These are phyloP conservation scores for Asterochloris sp. DNA, from an alignment of 139 green algal species.

Conservation along the genomic window DNA sequence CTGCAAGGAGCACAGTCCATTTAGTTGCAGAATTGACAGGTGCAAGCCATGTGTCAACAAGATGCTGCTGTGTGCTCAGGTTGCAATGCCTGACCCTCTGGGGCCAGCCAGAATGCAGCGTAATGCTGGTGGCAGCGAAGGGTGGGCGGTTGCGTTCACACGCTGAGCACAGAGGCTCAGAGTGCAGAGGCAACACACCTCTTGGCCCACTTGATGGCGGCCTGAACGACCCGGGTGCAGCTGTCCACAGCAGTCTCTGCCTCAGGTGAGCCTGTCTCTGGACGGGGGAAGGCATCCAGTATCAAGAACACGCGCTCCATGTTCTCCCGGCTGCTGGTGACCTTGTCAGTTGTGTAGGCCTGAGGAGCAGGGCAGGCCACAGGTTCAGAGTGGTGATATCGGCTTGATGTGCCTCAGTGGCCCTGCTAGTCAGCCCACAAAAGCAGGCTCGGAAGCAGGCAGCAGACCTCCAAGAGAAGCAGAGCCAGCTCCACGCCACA, in stretches of 20 bases:
- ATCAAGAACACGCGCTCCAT: constrained; percentile 14
- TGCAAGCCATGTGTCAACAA: too few relatives aligned
- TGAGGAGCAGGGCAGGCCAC: not conserved
- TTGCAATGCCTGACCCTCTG: too few relatives aligned
- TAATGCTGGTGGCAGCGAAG: too few relatives aligned
- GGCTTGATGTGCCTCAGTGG: too few relatives aligned
- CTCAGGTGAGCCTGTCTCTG: constrained; percentile 5
- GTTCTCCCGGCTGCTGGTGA: constrained; percentile 13
- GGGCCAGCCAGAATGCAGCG: too few relatives aligned
- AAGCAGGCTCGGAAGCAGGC: not conserved
- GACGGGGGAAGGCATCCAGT: constrained; percentile 8
- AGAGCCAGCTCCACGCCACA: constrained; percentile 11
- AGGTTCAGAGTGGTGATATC: too few relatives aligned
- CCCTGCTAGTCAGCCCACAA: too few relatives aligned
- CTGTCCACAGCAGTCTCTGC: constrained; percentile 3
- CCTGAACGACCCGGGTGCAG: not conserved
- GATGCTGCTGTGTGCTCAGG: too few relatives aligned
- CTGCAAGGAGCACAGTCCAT: not conserved
- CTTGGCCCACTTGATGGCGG: constrained; percentile 17
- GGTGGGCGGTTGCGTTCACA: too few relatives aligned
- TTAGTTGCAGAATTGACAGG: too few relatives aligned
- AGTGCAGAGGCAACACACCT: not conserved
- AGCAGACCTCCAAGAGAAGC: constrained; percentile 11
- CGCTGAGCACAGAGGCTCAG: not conserved
- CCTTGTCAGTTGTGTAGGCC: constrained; percentile 10